Evolutionary conservation across 345 rosid species (phyloP).

Genomic region (Eutrema heterophyllum): DNA sequence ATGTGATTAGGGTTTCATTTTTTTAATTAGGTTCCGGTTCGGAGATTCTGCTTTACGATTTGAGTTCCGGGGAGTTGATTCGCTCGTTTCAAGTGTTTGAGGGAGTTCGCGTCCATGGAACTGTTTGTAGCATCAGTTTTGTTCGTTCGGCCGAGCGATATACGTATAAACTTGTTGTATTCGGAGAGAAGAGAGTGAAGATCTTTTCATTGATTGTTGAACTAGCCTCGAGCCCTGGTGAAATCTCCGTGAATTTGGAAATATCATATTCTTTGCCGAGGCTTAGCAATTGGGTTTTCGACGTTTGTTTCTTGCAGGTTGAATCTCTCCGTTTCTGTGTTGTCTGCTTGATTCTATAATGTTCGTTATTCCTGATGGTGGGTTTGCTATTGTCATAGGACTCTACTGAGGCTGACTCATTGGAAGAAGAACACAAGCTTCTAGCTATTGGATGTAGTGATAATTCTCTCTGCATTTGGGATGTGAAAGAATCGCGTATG

Average conservation of each 20-base stretch:
- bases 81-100: constrained; percentile 70
- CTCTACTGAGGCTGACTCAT: constrained; percentile 6
- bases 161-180: constrained; percentile 42
- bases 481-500: constrained; percentile 37
- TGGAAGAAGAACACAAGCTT: constrained; percentile 33
- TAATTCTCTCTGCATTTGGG: constrained; percentile 72
- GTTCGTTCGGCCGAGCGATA: background rate
- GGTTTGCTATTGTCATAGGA: constrained; percentile 29
- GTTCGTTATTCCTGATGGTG: constrained; percentile 12
- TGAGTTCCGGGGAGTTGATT: constrained; percentile 44
- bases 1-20: background rate
- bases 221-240: constrained; percentile 18
- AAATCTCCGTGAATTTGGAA: constrained; percentile 35
- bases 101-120: constrained; percentile 88
- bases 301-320: constrained; percentile 71
- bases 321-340: background rate
- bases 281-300: constrained; percentile 78
- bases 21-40: constrained; percentile 71
- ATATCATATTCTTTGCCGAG: constrained; percentile 55
- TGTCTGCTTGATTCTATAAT: background rate
- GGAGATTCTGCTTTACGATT: constrained; percentile 55
- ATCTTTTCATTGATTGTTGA: constrained; percentile 41
- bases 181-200: constrained; percentile 79
- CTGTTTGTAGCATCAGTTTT: constrained; percentile 35
- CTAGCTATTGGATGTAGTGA: constrained; percentile 83